phyloP scores from a whole-genome alignment of 192 early-diverging fungal genomes.

The Obelidium mucronatum region DNA sequence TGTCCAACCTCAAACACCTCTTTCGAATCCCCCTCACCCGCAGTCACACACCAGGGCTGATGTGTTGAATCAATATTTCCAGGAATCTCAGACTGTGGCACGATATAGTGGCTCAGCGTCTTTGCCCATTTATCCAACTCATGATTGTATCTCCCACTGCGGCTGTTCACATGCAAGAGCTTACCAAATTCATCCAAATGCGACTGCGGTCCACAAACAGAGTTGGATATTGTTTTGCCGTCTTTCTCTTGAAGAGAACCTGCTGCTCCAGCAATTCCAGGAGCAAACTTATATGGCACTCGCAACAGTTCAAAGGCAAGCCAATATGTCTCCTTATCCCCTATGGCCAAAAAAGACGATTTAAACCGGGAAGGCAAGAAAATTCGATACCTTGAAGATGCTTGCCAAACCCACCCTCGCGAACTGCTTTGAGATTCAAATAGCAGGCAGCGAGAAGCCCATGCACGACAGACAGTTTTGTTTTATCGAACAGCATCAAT shows the following conservation, averaged over 20 bases:
- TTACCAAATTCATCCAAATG: conserved; percentile 24
- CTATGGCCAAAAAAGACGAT: conserved; percentile 6
- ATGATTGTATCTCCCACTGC: conserved; percentile 25
- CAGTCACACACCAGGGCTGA: conserved; percentile 28
- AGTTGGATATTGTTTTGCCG: background rate
- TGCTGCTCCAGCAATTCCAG: conserved; percentile 58
- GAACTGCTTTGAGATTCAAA: conserved; percentile 31
- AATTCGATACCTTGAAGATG: conserved; percentile 31
- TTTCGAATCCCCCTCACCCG: background rate
- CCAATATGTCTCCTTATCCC: conserved; percentile 82
- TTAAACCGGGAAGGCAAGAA: no score
- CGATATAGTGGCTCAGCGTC: conserved; percentile 26
- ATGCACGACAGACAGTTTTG: conserved; percentile 14
- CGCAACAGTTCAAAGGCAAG: conserved; percentile 65
- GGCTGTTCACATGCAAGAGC: conserved; percentile 30
- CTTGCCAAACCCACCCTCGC: conserved; percentile 38
- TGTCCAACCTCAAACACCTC: conserved; percentile 3
- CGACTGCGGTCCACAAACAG: conserved; percentile 33
- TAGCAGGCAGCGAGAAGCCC: conserved; percentile 38
- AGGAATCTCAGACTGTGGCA: conserved; percentile 3
- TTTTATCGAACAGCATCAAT: conserved; percentile 31
- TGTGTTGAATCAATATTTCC: conserved; percentile 15
- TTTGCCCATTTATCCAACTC: conserved; percentile 33
- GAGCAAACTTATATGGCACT: conserved; percentile 59
- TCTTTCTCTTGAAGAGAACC: conserved; percentile 47